Base-by-base conservation (phyloP, 805 yeast genomes). In the Suhomyces sp. region DNA sequence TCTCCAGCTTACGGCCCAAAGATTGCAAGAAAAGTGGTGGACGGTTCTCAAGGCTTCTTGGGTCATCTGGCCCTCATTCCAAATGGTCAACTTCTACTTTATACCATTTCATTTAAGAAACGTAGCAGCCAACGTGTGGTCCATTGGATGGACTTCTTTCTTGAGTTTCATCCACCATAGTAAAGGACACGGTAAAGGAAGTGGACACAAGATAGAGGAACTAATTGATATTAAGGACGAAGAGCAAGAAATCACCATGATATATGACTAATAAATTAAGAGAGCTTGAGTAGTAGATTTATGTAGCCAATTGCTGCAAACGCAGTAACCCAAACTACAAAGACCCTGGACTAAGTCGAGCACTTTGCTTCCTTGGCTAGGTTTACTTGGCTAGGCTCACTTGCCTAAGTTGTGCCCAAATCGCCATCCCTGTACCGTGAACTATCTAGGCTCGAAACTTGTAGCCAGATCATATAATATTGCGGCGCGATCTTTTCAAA, bases 81-180 rank as follows among this genome's bases (percentile, higher is more conserved):
- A 73, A 61, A 55, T 72, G 44, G 49, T 71, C 54, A 73, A 69
- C 58, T 61, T 74, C 51, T 70, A 68, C 56, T 71, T 66, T 44
- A 62, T 73, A 26, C 79, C 79, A 1, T 66, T 73, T 10, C 77
- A 73, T 51, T 62, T 71, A 41, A 60, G 79, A 47, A 64, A 72
- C 13, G 71, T 74, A 13, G 63, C 70, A 22, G 57, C 75, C 22
- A 74, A 74, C 52, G 42, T 72, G 9, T 72, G 75, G 71, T 71
- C 77, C 6, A 64, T 73, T 22, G 74, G 76, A 26, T 74, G 79
- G 79, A 74, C 70, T 56, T 69, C 73, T 44, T 74, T 66, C 60
- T 70, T 74, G 63, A 73, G 78, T 58, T 71, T 64, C 51, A 66
- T 72, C 52, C 90, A 88, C 57, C 76, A 83, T 47, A 71, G 75